Evolutionary conservation across 176 grass and related monocot species (phyloP).

Genomic region (Bolboschoenus planiculmis): DNA sequence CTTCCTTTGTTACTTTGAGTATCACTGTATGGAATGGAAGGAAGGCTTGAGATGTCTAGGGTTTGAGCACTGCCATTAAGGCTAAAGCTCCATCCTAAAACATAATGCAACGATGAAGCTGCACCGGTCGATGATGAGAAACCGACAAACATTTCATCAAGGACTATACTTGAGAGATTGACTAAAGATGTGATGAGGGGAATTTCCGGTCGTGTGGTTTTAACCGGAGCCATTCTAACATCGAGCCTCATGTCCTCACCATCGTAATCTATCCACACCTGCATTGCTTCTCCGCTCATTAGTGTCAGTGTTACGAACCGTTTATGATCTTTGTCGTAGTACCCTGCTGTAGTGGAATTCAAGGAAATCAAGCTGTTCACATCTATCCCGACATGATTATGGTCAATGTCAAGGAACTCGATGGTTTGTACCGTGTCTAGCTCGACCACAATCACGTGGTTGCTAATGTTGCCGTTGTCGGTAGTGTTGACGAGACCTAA

Average conservation of each 20-base stretch:
- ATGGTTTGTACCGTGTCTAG: constrained; percentile 46
- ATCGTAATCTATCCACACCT: constrained; percentile 45
- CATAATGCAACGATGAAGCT: constrained; percentile 26
- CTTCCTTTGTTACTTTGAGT: constrained; percentile 1
- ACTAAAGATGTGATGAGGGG: constrained; percentile 25
- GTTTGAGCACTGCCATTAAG: constrained; percentile 29
- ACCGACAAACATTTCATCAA: constrained; percentile 27
- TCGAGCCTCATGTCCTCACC: constrained; percentile 22
- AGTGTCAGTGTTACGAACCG: constrained; percentile 26
- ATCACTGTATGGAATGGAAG: constrained; percentile 22
- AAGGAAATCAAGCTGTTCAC: constrained; percentile 36
- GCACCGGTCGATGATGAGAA: constrained; percentile 50
- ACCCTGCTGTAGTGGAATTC: constrained; percentile 25
- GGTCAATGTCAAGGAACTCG: constrained; percentile 44
- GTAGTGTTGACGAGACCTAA: constrained; percentile 38
- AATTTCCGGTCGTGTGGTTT: constrained; percentile 5
- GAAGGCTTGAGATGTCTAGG: constrained; percentile 33
- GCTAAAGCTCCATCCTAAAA: constrained; percentile 46
- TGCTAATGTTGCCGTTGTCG: constrained; percentile 25
- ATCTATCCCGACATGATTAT: constrained; percentile 54
- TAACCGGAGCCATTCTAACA: constrained; percentile 32
- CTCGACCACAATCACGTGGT: constrained; percentile 48
- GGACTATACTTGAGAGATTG: constrained; percentile 27
- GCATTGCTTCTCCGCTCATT: constrained; percentile 29
- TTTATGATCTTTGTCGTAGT: constrained; percentile 8